Base-by-base conservation (phyloP, 257 asterid genomes). In the Voacanga thouarsii region DNA sequence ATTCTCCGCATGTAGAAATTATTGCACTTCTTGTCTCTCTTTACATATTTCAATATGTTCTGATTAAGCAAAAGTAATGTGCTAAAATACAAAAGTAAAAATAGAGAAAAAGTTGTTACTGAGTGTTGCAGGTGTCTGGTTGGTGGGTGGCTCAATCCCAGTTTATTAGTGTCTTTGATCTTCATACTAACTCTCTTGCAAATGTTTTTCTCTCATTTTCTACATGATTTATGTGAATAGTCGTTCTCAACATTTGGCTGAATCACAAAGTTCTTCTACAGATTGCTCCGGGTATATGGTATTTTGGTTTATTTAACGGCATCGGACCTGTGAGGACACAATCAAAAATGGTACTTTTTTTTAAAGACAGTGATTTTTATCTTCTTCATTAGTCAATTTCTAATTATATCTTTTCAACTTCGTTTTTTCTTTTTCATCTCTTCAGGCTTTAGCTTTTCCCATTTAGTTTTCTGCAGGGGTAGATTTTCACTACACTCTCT, bases 271-370 rank as follows among this genome's bases (percentile, higher is more conserved):
- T 70, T 57, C 47, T 59, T 82, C 15, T 80, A 47, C 94, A 96
- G 99, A 93, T 96, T 83, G 86, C 90, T 85, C 89, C 97, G 56
- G 99, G 98, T 80, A 80, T 83, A 68, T 96, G 97, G 99, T 96
- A 89, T 86, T 78, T 96, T 77, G 99, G 99, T 81, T 77, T 96
- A 61, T 96, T 90, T 81, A 93, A 96, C 47, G 99, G 99, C 86
- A 87, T 93, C 12, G 98, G 99, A 63, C 86, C 99, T 37, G 70
- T 85, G 69, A 84, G 99, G 81, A 96, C 98, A 64, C 99, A 92
- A 75, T 90, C 97, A 18, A 93, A 96, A 88, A 96, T 96, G 99
- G 98, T 96, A 92, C 76, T 37, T 39, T 66, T 79, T 80, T n/a
- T 74, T 11, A 6, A 24, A 47, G 28, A 60, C 30, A 26, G 66